Conservation (phyloP, 2,329 filamentous ascomycete genomes). For the Trichoderma koningii region DNA sequence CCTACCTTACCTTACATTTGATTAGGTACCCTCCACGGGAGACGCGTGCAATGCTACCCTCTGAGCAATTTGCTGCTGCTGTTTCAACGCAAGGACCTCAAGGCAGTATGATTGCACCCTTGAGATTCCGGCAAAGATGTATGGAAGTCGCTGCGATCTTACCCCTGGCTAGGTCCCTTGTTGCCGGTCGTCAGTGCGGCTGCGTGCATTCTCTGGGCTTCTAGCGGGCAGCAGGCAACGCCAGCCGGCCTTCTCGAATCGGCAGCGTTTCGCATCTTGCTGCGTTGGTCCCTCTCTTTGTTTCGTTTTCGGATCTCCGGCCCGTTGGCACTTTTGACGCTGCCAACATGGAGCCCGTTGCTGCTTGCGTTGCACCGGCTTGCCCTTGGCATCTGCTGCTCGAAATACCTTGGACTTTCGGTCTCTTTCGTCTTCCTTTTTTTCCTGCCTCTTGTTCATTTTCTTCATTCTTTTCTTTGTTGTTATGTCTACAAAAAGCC, state of each 20-base stretch:
- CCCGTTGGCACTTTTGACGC: constrained; percentile 17
- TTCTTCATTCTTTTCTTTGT: too few species aligned
- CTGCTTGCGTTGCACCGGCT: neutral
- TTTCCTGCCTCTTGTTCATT: too few species aligned
- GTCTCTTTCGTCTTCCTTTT: neutral
- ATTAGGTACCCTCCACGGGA: constrained; percentile 8
- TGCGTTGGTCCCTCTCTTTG: neutral
- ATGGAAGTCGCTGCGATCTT: constrained; percentile 14
- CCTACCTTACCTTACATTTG: too few species aligned
- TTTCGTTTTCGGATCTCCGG: constrained; percentile 12
- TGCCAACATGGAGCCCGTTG: neutral
- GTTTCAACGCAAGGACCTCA: neutral
- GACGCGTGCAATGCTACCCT: constrained; percentile 7
- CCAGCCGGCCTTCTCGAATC: constrained; percentile 16
- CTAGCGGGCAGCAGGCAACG: constrained; percentile 6
- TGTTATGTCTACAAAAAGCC: neutral
- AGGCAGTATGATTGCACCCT: neutral
- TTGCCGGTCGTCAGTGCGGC: constrained; percentile 20
- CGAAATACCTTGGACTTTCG: neutral
- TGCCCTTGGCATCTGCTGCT: neutral
- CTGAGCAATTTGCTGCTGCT: neutral
- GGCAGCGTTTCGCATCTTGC: constrained; percentile 18
- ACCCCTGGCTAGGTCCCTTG: constrained; percentile 16
- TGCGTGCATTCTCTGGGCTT: constrained; percentile 14
- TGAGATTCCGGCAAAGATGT: constrained; percentile 17